Evolutionary conservation across 73 alveolate species (phyloP), one percentile per base, ranked within the genome.

Genomic region (Durusdinium trenchii): DNA sequence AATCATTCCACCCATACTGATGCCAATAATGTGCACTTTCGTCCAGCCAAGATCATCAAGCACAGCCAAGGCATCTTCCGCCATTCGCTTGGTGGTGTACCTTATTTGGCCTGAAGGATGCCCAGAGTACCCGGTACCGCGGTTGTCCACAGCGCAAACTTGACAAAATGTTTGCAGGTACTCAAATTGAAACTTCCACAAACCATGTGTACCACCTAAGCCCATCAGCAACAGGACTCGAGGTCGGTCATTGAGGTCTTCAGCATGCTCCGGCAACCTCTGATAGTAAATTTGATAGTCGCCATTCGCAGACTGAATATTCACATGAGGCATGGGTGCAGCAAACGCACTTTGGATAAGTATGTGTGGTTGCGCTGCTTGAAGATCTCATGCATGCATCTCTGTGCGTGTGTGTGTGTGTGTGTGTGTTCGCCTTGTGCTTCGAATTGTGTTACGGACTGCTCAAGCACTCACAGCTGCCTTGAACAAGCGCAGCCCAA

Each of bases 1-100:
- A 28, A 94, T 94, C 99, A 94, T 94, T 52, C 99, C 99, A 16
- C 99, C 99, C 99, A 94, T 76, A 84, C 99, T 94, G 83, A 94
- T 94, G 47, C 99, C 99, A 43, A 94, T 38, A 84, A 94, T 54
- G 83, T 94, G 99, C 64, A 94, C 84, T 46, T 52, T 60, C 51
- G 32, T 75, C 99, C 99, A 94, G 16, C 76, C 46, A 62, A 94
- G 42, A 51, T 73, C 38, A 26, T 94, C 93, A 48, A 94, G 38
- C 30, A 94, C 99, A 18, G 84, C 81, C 54, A 94, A 30, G 48
- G 99, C 93, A 40, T 94, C 99, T 30, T 28, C 51, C 28, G 99
- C 99, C 99, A 94, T 94, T 32, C 99, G 91, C 54, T 75, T 32
- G 9, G 99, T 94, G 60, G 99, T 94, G 94, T 94, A 94, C 9